Evolutionary conservation across 2,329 filamentous ascomycete species (phyloP).

Genomic region (Talaromyces sp.): DNA sequence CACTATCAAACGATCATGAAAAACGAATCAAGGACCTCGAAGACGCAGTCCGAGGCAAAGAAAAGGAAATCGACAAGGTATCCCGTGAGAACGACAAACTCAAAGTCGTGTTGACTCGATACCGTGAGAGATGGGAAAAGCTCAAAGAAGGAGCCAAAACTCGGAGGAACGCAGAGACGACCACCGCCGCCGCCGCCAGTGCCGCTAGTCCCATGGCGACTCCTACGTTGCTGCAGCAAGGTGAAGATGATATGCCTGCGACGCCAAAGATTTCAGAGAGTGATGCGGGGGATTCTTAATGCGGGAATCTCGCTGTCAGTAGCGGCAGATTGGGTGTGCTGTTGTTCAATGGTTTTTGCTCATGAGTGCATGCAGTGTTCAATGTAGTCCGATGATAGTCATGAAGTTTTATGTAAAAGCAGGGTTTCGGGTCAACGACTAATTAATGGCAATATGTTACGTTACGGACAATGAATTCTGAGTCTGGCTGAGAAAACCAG

Average conservation of each 20-base stretch:
- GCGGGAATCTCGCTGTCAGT: too few relatives aligned
- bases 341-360: too few relatives aligned
- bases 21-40: constrained; percentile 62
- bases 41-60: constrained; percentile 55
- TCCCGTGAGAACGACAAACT: constrained; percentile 59
- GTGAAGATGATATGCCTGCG: neutral
- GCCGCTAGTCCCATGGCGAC: constrained; percentile 4
- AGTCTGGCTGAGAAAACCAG: neutral
- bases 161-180: constrained; percentile 17
- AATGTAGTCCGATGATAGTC: too few relatives aligned
- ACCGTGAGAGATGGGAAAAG: constrained; percentile 63
- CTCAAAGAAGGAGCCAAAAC: constrained; percentile 59
- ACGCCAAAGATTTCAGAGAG: neutral
- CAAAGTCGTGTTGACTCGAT: constrained; percentile 49
- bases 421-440: too few relatives aligned
- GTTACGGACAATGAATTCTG: too few relatives aligned
- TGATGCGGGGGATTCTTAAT: neutral
- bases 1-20: constrained; percentile 25
- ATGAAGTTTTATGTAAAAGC: too few relatives aligned
- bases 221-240: neutral
- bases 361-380: too few relatives aligned
- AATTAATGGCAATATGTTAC: too few relatives aligned
- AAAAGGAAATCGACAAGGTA: constrained; percentile 60
- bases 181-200: neutral
- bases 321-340: too few relatives aligned